Evolutionary conservation across 768 basidiomycete genomes (phyloP), one percentile per base, ranked within the genome.

Genomic region (Boletus sensibilis): DNA sequence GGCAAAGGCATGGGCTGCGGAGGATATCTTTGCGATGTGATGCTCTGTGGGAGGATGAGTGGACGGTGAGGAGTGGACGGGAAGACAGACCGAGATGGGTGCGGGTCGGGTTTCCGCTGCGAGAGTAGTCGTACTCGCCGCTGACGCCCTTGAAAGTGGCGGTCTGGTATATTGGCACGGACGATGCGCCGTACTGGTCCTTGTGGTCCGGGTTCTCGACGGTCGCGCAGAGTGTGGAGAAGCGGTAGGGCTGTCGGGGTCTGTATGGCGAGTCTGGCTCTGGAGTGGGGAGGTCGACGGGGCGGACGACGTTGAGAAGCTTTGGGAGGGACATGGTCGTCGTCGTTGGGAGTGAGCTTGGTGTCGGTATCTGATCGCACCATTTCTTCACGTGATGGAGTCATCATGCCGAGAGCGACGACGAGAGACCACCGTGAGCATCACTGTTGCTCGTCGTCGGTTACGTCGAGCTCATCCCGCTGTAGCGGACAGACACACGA

Each of bases 81-180:
- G 20, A 34, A 38, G 40, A 72, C 82, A 56, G 60, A 97, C 96
- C 92, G 56, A 99, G 83, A 73, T 97, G 94, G 49, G 86, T 94
- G 70, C 97, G 80, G 9, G 97, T 99, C 3, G 97, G 97, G 72
- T 99, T 99, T 31, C 97, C 97, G 66, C 92, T 94, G 57, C 97
- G 81, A 13, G 90, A 82, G 74, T 98, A 99, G 74, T 98, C 96
- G 68, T 94, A 99, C 64, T 87, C 82, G 50, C 89, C 91, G 18
- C 79, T 81, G 41, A 96, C 76, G 44, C 96, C 97, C 76, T 98
- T 98, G 84, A 99, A 98, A 0, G 97, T 99, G 9, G 97, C 85
- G 1, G 94, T 90, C 76, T 98, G 97, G 75, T 98, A 99, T 74
- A 99, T 98, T 21, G 97, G 97, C 1, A 98, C 93, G 8, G 89